Evolutionary conservation across 306 rosid genomes (phyloP).

Genomic region (Trifolium dubium): DNA sequence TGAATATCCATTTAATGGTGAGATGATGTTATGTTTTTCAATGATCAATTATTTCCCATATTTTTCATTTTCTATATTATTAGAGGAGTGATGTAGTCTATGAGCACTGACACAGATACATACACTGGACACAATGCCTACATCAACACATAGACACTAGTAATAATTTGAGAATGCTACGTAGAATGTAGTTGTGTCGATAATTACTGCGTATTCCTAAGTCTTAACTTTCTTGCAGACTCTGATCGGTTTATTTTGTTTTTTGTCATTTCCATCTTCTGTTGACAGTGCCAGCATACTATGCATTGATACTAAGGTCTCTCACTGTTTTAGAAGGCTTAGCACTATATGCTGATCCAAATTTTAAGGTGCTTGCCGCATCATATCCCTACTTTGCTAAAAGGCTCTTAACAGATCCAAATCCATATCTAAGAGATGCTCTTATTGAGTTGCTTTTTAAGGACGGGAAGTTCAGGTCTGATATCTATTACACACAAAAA

Average conservation of each 20-base stretch:
- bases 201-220: conserved; percentile 24
- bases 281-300: conserved; percentile 89
- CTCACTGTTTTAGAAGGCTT: conserved; percentile 95
- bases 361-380: conserved; percentile 97
- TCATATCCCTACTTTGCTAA: conserved; percentile 97
- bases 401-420: conserved; percentile 96
- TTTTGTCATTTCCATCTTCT: conserved; percentile 27
- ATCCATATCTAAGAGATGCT: conserved; percentile 96
- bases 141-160: background rate
- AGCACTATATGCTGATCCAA: conserved; percentile 93
- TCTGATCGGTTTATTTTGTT: conserved; percentile 41
- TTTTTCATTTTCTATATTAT: conserved; percentile 31
- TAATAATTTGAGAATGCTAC: background rate
- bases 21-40: conserved; percentile 46
- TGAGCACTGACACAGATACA: background rate
- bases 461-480: conserved; percentile 91
- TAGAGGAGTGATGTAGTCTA: conserved; percentile 21
- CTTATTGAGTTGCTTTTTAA: conserved; percentile 89
- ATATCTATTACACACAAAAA: conserved; percentile 11
- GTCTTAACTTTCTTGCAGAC: conserved; percentile 37
- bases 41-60: conserved; percentile 8
- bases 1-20: conserved; percentile 91
- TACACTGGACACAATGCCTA: background rate
- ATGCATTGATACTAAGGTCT: conserved; percentile 90
- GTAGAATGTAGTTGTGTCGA: conserved; percentile 10